A percentile compares a stretch with the other conserved stretches of the same genome.
phyloP scores from a whole-genome alignment of 345 rosid species.

The Syzygium jambos region DNA sequence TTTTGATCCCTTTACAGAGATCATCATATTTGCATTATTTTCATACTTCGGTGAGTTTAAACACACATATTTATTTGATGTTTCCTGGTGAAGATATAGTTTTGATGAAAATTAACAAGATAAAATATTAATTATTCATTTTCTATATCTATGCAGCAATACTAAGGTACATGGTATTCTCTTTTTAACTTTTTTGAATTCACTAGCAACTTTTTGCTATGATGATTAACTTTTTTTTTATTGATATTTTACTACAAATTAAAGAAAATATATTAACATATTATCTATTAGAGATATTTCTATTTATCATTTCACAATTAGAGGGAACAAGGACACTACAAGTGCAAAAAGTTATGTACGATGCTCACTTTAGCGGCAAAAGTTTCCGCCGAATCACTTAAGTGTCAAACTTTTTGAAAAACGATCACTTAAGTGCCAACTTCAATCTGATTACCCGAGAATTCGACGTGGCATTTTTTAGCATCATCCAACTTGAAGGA shows the following conservation, averaged over 20 bases:
- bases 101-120: neutral
- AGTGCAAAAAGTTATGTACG: too few relatives aligned
- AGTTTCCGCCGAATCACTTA: too few relatives aligned
- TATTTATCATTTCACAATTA: neutral
- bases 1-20: neutral
- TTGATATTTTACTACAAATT: neutral
- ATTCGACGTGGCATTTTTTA: too few relatives aligned
- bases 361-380: too few relatives aligned
- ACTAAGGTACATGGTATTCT: neutral
- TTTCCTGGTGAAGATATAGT: neutral
- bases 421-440: too few relatives aligned
- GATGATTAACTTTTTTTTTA: neutral
- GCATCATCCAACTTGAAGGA: too few relatives aligned
- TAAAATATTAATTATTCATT: accelerated
- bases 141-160: neutral
- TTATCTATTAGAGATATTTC: neutral
- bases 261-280: neutral
- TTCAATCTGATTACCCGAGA: too few relatives aligned
- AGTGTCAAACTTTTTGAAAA: too few relatives aligned
- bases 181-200: neutral
- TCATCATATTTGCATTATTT: neutral
- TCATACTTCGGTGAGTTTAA: neutral
- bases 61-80: neutral
- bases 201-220: neutral
- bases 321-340: too few relatives aligned